These are phyloP conservation scores for Oldenlandia corymbosa DNA, from an alignment of 257 asterid species.

Conservation along the genomic window DNA sequence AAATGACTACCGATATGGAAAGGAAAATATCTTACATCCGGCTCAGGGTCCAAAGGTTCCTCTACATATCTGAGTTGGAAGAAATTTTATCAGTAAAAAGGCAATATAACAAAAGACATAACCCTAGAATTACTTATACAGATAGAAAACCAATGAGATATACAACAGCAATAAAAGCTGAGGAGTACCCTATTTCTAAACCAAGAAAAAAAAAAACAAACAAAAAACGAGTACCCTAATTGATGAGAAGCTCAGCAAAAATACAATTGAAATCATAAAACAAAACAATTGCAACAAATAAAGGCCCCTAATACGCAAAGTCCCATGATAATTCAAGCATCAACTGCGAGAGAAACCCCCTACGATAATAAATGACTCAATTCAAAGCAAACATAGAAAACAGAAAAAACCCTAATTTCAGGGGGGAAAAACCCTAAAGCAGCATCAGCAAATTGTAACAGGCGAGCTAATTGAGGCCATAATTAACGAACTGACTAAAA, in stretches of 20 bases:
- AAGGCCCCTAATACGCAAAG: no score
- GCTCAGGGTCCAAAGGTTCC: slow-evolving; percentile 80
- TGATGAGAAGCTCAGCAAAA: not conserved
- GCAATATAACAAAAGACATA: not conserved
- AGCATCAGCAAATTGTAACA: not conserved
- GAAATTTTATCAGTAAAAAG: not conserved
- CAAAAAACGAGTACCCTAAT: not conserved
- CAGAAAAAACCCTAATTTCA: slow-evolving; percentile 3
- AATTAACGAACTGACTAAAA: not conserved
- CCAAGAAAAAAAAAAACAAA: not conserved
- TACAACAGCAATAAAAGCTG: not conserved
- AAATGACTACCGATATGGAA: no score
- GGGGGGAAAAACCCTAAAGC: slow-evolving; percentile 21
- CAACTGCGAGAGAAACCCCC: no score
- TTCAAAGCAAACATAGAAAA: not conserved
- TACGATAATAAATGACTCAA: not conserved
- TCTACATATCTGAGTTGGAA: slow-evolving; percentile 57
- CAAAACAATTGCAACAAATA: not conserved
- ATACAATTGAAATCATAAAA: no score
- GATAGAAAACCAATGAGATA: not conserved
- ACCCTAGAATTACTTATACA: not conserved
- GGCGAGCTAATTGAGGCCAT: not conserved
- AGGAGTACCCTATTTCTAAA: no score
- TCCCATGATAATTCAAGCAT: no score
- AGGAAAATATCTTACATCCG: slow-evolving; percentile 47